Base-by-base conservation (phyloP, 495 filamentous ascomycete species). In the Xylaria palmicola region DNA sequence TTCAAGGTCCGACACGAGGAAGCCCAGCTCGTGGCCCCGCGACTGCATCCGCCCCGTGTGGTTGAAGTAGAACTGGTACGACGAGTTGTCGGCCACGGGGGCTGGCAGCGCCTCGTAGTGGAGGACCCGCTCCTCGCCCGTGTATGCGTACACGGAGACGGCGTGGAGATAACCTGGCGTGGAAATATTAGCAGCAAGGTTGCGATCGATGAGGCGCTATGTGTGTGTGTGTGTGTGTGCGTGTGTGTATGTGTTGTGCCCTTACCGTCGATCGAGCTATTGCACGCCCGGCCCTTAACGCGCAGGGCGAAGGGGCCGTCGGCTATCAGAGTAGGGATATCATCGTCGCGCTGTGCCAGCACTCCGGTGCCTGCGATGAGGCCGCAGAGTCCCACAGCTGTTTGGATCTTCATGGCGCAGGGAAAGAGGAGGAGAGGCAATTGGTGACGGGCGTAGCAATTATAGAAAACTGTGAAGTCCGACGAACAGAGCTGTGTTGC, bases 31-130 rank as follows among this genome's bases (percentile, higher is more conserved):
- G 43, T 36, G 10, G 19, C 55, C 55, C 13, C 26, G 29, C 4
- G 55, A 36, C 20, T 58, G 41, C 41, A 22, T 49, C 2, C 7
- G 1, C 1, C 44, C 55, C 19, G 55, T 58, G 55, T 58, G 37
- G 43, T 58, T 58, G 41, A 48, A 48, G 20, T 58, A 58, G 43
- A 58, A 58, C 24, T 34, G 29, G 15, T 48, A 58, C 12, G 43
- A 58, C 20, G 55, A 58, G 20, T 58, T 48, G 13, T 48, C 55
- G 1, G 43, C 55, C 9, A 17, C 22, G 19, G 41, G 29, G 6
- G 43, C 43, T n/a, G n/a, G 5, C 9, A 12, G 29, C 37, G 55
- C 6, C 17, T 47, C 55, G n/a, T 58, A 58, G 29, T 58, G 29
- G 0, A 49, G 20, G 9, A 48, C 13, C 5, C 22, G 4, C 2